Evolutionary conservation across 108 stramenopile species (phyloP), one percentile per base, ranked within the genome.

Genomic region (Aurantiochytrium sp.): DNA sequence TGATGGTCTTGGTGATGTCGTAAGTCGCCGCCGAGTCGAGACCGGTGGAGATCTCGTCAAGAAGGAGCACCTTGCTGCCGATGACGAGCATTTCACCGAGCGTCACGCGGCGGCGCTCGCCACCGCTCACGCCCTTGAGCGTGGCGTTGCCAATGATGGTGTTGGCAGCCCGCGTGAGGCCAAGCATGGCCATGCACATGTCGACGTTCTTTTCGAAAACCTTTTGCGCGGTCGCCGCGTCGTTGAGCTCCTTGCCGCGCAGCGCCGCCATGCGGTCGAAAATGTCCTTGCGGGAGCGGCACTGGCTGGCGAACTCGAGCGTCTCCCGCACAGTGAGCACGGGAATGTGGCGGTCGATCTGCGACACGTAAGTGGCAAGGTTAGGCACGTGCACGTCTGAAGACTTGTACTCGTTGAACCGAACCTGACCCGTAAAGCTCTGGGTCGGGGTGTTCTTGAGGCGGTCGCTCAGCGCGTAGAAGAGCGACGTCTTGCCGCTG

Each of bases 121-220:
- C 97, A 6, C 97, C 96, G 48, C 90, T 91, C 30, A 97, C 95
- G 39, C 96, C 97, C 21, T 96, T 92, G 21, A 96, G 91, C 42
- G 45, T 90, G 32, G 90, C 89, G 69, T 94, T 92, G 45, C 93
- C 94, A 22, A 94, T 90, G 22, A 92, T 53, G 22, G 93, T 94
- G 48, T 93, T 88, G 53, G 41, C 50, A 27, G 53, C 85, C 27
- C 86, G 54, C 30, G 41, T 41, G 21, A 93, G 89, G 12, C 95
- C 94, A 19, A 95, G 89, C 2, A 55, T 88, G 4, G 55, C 55
- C 69, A 94, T 55, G 50, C 92, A 90, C 27, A 65, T 65, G 34
- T 93, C 85, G 17, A 95, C 94, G 55, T 94, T 39, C 48, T 24
- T 85, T 27, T 31, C 89, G 55, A 19, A 89, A 54, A 39, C 87